Evolutionary conservation across 2,329 filamentous ascomycete genomes (phyloP), one percentile per base, ranked within the genome.

Genomic region (Phyllosticta citribraziliensis): DNA sequence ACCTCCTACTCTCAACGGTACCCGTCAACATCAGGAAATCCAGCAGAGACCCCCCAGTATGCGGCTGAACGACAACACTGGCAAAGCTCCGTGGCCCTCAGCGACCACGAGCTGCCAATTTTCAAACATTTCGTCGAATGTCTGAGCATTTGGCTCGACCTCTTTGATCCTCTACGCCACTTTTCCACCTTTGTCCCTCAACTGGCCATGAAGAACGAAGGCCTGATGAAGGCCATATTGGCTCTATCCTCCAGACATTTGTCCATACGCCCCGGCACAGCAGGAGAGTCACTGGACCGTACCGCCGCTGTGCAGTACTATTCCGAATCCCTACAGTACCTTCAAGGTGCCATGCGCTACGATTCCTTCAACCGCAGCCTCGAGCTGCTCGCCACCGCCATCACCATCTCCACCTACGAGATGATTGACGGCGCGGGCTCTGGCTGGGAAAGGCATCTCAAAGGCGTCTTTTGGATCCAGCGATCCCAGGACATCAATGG

Each of bases 381-480:
- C 12, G 84, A 87, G 66, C 73, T 87, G 0, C 75, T 85, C 27
- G 80, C 81, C 0, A 87, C 83, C 0, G 79, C 82, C 0, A 72
- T 86, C 0, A 76, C 86, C 17, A 82, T 87, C 30, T 84, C 82
- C 12, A 83, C 82, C 0, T 87, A 86, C 64, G 84, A 87, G 69
- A 87, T 87, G 84, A 79, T 86, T n/a, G 81, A 84, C 58, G 80
- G 79, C 2, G 79, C 79, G 5, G 77, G 79, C 19, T 69, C 80
- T 69, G 79, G 77, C 53, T 87, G 84, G 84, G 81, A 86, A 63
- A 74, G 82, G 2, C 84, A 87, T 67, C 73, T 87, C 0, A 82
- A 85, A 66, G 84, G 84, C 0, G 82, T 86, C 0, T 87, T 86
- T 64, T 86, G 84, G 81, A 86, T 87, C 17, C 80, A 86, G 61